Evolutionary conservation across 140 eudicot genomes (phyloP).

Genomic region (Cichorium intybus): DNA sequence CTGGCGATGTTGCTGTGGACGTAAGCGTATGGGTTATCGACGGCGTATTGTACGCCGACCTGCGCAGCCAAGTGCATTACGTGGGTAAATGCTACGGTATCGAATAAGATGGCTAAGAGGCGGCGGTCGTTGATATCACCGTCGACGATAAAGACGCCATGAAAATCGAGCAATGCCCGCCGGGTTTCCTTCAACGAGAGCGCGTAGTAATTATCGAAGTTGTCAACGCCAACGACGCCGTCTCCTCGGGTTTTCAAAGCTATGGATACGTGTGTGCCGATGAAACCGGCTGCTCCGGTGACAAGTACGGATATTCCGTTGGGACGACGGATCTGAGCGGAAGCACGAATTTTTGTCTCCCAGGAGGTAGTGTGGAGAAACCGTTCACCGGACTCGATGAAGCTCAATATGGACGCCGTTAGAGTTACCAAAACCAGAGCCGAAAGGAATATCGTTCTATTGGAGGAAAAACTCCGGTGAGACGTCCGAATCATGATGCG

Average conservation of each 20-base stretch:
- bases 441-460: constrained; percentile 53
- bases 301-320: constrained; percentile 56
- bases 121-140: constrained; percentile 64
- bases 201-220: constrained; percentile 56
- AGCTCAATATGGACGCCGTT: constrained; percentile 38
- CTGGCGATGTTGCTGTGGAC: constrained; percentile 66
- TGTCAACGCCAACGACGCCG: constrained; percentile 83
- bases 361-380: constrained; percentile 36
- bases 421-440: constrained; percentile 43
- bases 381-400: constrained; percentile 39
- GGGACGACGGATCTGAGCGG: constrained; percentile 48
- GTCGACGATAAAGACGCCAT: constrained; percentile 34
- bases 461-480: constrained; percentile 41
- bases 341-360: constrained; percentile 39
- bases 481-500: constrained; percentile 27
- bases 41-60: constrained; percentile 76
- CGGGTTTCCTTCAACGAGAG: constrained; percentile 53
- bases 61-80: constrained; percentile 87
- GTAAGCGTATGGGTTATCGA: constrained; percentile 70
- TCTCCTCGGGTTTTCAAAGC: constrained; percentile 67
- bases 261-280: constrained; percentile 65
- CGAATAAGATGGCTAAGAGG: constrained; percentile 43
- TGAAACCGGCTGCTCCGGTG: constrained; percentile 88
- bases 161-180: constrained; percentile 25
- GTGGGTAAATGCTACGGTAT: constrained; percentile 54